Evolutionary conservation across 1,284 basidiomycete species (phyloP).

Genomic region (Melampsora americana): DNA sequence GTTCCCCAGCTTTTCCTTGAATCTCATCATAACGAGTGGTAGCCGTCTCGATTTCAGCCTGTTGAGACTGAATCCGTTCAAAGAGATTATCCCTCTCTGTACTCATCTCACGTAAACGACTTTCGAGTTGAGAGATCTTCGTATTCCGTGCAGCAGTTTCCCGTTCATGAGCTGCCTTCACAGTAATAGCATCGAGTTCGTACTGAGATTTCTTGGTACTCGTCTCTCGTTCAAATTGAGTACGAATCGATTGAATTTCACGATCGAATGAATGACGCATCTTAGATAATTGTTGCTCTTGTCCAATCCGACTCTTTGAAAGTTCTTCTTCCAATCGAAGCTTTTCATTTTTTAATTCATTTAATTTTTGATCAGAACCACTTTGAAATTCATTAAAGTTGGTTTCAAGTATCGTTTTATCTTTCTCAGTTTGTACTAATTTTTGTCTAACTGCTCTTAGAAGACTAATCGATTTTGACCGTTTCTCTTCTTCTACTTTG

Average conservation of each 20-base stretch:
- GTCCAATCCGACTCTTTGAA: background rate
- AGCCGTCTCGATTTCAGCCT: conserved; percentile 26
- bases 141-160: conserved; percentile 30
- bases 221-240: conserved; percentile 29
- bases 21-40: conserved; percentile 26
- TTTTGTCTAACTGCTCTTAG: conserved; percentile 43
- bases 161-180: conserved; percentile 32
- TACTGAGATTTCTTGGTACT: conserved; percentile 27
- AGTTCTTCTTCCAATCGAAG: conserved; percentile 27
- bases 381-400: conserved; percentile 18
- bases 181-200: conserved; percentile 33
- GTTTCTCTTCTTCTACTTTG: conserved; percentile 43
- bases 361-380: background rate
- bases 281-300: conserved; percentile 38
- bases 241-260: conserved; percentile 26
- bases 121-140: conserved; percentile 33
- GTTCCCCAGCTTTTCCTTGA: conserved; percentile 21
- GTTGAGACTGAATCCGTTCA: conserved; percentile 22
- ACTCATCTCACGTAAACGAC: conserved; percentile 15
- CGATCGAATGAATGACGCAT: conserved; percentile 39
- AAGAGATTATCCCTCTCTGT: conserved; percentile 22
- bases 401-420: conserved; percentile 22
- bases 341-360: conserved; percentile 32
- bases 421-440: conserved; percentile 37
- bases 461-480: conserved; percentile 43